These are phyloP conservation scores for Prunus yedoensis DNA, from an alignment of 331 rosid species.

Conservation along the genomic window DNA sequence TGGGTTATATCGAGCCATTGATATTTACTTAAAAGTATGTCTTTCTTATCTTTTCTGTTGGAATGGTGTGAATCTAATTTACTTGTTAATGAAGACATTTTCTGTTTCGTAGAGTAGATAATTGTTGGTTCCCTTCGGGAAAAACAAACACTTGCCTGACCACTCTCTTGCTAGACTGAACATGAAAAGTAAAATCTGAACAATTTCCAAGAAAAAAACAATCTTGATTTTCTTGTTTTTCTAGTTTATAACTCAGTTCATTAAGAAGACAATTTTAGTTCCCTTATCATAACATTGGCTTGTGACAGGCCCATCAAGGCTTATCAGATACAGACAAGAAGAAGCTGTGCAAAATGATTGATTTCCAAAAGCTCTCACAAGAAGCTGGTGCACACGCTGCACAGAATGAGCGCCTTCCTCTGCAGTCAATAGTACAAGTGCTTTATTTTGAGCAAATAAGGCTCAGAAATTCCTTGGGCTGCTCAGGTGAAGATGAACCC, in stretches of 20 bases:
- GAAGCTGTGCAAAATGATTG: constrained; percentile 81
- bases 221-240: too few relatives aligned
- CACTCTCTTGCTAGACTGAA: too few relatives aligned
- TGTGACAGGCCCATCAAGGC: constrained; percentile 83
- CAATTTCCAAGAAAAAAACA: too few relatives aligned
- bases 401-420: constrained; percentile 95
- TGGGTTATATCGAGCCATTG: constrained; percentile 87
- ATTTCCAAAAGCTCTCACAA: constrained; percentile 91
- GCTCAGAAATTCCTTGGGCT: constrained; percentile 70
- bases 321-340: constrained; percentile 78
- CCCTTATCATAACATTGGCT: too few relatives aligned
- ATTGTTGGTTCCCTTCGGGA: not conserved
- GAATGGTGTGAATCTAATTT: not conserved
- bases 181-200: too few relatives aligned
- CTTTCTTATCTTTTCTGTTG: constrained; percentile 9
- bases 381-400: constrained; percentile 99
- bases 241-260: too few relatives aligned
- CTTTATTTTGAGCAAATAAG: constrained; percentile 89
- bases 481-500: constrained; percentile 73
- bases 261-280: too few relatives aligned
- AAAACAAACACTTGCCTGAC: too few relatives aligned
- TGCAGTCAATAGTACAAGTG: constrained; percentile 94
- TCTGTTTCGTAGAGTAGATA: not conserved
- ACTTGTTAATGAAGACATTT: too few relatives aligned
- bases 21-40: constrained; percentile 85